Conservation (phyloP, 306 rosid species). For the Lagenaria siceraria region DNA sequence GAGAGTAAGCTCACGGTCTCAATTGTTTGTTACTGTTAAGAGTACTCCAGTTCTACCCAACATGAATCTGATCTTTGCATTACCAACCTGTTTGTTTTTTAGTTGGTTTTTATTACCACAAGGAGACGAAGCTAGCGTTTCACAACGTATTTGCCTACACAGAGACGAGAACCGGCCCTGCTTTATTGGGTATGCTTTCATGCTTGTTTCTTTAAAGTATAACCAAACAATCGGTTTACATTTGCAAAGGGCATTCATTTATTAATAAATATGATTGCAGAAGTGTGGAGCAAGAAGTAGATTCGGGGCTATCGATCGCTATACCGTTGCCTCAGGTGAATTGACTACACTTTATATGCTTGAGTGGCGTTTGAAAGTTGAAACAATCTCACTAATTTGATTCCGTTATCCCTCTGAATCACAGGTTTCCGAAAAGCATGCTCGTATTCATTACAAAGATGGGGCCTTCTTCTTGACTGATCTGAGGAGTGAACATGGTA, state of each 20-base stretch:
- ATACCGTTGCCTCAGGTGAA: conserved; percentile 59
- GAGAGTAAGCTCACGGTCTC: conserved; percentile 50
- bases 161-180: conserved; percentile 48
- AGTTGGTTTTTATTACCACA: conserved; percentile 74
- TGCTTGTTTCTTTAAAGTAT: not conserved
- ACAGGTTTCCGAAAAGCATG: conserved; percentile 71
- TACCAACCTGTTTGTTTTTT: conserved; percentile 5
- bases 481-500: conserved; percentile 57
- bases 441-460: conserved; percentile 49
- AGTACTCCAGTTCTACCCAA: not conserved
- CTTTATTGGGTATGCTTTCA: conserved; percentile 51
- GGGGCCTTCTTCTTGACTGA: conserved; percentile 79
- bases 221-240: not conserved
- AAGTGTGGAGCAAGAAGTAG: conserved; percentile 20
- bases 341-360: not conserved
- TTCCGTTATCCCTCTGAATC: not conserved
- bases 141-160: conserved; percentile 39
- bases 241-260: not conserved
- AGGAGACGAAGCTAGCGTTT: conserved; percentile 36
- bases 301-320: conserved; percentile 29
- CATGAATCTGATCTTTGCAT: not conserved
- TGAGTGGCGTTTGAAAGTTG: not conserved
- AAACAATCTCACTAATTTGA: conserved; percentile 1
- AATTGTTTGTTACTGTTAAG: not conserved
- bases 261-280: conserved; percentile 29